Base-by-base conservation (phyloP, 345 rosid genomes). In the Clausena lansium region DNA sequence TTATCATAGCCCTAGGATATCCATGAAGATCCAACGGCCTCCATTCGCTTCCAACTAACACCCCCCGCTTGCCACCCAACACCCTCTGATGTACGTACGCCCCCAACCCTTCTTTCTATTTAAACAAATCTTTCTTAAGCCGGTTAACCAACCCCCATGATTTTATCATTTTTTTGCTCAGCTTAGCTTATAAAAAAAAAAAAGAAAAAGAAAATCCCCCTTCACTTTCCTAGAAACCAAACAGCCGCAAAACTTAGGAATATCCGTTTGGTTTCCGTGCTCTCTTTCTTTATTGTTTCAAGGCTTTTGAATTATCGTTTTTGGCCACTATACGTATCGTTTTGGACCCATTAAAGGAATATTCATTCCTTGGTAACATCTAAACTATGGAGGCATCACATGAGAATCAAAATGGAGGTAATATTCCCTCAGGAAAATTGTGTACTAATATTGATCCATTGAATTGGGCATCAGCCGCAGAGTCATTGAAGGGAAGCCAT, bases 401-500 rank as follows among this genome's bases (percentile, higher is more conserved):
- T 38, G 66, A 41, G 32, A 62, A 39, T 25, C 39, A 25, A 39
- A 76, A 70, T 71, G 77, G 54, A 9, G 27, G 20, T 1, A 52
- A 17, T n/a, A 14, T 38, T 30, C n/a, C 24, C 8, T 32, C 67
- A 9, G 77, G 63, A 47, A 67, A 38, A 2, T 22, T 60, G 55
- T 67, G 80, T 28, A 57, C 50, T 6, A 39, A 65, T 24, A 35
- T 19, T 52, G 89, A 88, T 72, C 91, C 91, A 0, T 64, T 88
- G 76, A 82, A 77, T 63, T 88, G 89, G 89, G 83, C 20, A 1
- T 28, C 52, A 7, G 81, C 86, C 9, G 83, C 87, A 0, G 89
- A 88, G 81, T 71, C 86, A 14, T 54, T 84, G 80, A 86, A 79
- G 62, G 87, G 89, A 0, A 88, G 91, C 79, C 91, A 88, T 77